phyloP scores from a whole-genome alignment of 2,329 filamentous ascomycete genomes.

The Arthrobotrys entomopaga region DNA sequence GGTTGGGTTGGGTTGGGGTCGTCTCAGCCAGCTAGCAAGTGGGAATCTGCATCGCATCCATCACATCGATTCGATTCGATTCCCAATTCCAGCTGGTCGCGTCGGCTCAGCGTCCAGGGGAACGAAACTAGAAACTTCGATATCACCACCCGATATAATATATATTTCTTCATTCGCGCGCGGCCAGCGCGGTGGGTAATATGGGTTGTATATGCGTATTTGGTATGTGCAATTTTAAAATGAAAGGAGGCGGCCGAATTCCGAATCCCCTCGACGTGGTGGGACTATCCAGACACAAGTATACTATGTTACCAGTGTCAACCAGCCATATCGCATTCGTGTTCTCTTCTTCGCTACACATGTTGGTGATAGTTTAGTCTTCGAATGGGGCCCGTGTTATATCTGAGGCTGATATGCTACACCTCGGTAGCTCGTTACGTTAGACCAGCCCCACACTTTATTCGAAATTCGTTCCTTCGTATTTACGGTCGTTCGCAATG shows the following conservation, averaged over 20 bases:
- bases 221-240: slow-evolving; percentile 36
- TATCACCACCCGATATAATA: neutral
- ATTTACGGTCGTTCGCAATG: too few species aligned
- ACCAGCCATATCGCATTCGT: slow-evolving; percentile 9
- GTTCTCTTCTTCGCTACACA: too few species aligned
- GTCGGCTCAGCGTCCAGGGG: slow-evolving; percentile 1
- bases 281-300: neutral
- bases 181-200: too few species aligned
- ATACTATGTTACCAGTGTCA: neutral
- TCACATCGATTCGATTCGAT: slow-evolving; percentile 4
- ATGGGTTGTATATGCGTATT: neutral
- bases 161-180: too few species aligned
- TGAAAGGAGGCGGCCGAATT: slow-evolving; percentile 1
- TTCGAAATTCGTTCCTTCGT: too few species aligned
- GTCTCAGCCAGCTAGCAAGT: neutral
- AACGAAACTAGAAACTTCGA: neutral
- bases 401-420: slow-evolving; percentile 41
- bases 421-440: neutral
- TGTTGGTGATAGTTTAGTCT: neutral
- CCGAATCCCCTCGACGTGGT: slow-evolving; percentile 20
- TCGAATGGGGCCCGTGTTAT: slow-evolving; percentile 15
- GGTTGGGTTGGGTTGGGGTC: neutral
- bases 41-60: too few species aligned
- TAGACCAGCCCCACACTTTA: too few species aligned
- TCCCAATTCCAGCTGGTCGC: slow-evolving; percentile 1